Evolutionary conservation across 129 eudicot species (phyloP).

Genomic region (Heracleum sosnowskyi): DNA sequence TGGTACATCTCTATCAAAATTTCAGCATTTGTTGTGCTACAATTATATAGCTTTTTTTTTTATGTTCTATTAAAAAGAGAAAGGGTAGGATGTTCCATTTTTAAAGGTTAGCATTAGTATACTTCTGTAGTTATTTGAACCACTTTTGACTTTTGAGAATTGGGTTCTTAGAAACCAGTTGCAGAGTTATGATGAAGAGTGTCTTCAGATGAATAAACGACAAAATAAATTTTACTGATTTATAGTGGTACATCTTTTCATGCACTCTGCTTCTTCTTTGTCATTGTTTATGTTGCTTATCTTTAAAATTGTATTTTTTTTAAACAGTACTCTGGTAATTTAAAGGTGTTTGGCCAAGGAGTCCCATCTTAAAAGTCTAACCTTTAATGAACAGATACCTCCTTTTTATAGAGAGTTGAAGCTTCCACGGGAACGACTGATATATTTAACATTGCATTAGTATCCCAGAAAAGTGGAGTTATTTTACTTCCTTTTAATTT

Average conservation of each 20-base stretch:
- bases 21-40: neutral
- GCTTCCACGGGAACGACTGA: neutral
- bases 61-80: neutral
- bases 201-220: neutral
- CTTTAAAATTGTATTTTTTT: neutral
- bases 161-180: neutral
- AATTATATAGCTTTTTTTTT: neutral
- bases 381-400: neutral
- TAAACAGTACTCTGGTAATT: neutral
- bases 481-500: neutral
- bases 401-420: neutral
- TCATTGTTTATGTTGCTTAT: neutral
- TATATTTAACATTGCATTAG: neutral
- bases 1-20: conserved; percentile 38
- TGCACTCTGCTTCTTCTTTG: neutral
- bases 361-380: neutral
- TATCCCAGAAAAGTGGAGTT: neutral
- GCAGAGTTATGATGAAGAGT: neutral
- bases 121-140: neutral
- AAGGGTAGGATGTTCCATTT: neutral
- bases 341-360: neutral
- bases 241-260: neutral
- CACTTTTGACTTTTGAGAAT: neutral
- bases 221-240: neutral
- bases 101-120: neutral